Evolutionary conservation across 2,329 filamentous ascomycete species (phyloP).

Genomic region (Helotiales sp.): DNA sequence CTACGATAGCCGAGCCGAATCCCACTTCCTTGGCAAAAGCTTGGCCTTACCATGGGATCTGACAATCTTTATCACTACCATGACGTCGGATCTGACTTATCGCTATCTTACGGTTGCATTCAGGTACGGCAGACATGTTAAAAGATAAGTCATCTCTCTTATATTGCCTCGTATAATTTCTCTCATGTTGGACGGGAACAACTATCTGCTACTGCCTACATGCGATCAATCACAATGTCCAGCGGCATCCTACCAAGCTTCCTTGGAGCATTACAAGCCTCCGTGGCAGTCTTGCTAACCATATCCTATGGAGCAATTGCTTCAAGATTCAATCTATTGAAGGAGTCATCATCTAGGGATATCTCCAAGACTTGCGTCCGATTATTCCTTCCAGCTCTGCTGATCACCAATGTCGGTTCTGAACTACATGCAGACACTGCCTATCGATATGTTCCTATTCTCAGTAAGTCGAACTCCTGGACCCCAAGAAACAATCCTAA

Average conservation of each 20-base stretch:
- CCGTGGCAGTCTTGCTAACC: constrained; percentile 53
- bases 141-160: background rate
- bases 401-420: constrained; percentile 53
- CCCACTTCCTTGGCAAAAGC: too few species aligned
- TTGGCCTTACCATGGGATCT: too few species aligned
- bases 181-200: background rate
- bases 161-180: background rate
- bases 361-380: constrained; percentile 53
- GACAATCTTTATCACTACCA: too few species aligned
- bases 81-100: too few species aligned
- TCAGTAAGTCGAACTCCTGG: constrained; percentile 37
- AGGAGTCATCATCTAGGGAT: constrained; percentile 47
- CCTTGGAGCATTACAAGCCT: constrained; percentile 54
- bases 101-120: too few species aligned
- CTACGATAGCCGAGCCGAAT: too few species aligned
- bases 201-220: too few species aligned
- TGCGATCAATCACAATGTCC: constrained; percentile 10
- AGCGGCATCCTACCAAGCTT: constrained; percentile 36
- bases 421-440: constrained; percentile 49
- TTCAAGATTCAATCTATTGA: constrained; percentile 50
- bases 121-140: too few species aligned
- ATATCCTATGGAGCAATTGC: constrained; percentile 52
- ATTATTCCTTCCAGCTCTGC: constrained; percentile 52
- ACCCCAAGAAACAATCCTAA: background rate
- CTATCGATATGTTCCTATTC: constrained; percentile 47